These are phyloP conservation scores for Ambrosia hybrid DNA, from an alignment of 140 eudicot genomes.

Conservation along the genomic window DNA sequence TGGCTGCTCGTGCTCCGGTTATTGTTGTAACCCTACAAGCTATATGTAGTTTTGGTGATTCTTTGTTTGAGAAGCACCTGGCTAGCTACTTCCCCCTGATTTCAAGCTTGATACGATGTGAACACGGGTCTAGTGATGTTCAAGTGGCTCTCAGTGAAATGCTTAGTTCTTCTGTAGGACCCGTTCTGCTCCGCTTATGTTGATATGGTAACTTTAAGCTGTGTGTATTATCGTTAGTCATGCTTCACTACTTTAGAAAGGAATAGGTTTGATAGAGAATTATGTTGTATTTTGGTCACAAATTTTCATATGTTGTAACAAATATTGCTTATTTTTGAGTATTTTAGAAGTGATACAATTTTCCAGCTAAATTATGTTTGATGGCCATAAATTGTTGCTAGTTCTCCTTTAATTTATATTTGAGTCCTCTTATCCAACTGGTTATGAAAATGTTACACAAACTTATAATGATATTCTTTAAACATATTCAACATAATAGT, in stretches of 20 bases:
- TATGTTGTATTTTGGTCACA: slow-evolving; percentile 35
- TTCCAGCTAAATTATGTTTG: too few species aligned
- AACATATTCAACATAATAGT: too few species aligned
- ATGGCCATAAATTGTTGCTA: too few species aligned
- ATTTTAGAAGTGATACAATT: too few species aligned
- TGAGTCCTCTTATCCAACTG: too few species aligned
- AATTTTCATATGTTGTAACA: slow-evolving; percentile 26
- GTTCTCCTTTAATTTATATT: too few species aligned
- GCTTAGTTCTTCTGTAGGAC: slow-evolving; percentile 85
- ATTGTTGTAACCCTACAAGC: slow-evolving; percentile 79
- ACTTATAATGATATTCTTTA: too few species aligned
- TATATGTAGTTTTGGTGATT: slow-evolving; percentile 61
- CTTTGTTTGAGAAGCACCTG: slow-evolving; percentile 70
- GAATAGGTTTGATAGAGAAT: slow-evolving; percentile 35
- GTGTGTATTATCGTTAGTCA: slow-evolving; percentile 28
- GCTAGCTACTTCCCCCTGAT: slow-evolving; percentile 66
- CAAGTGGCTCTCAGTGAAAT: slow-evolving; percentile 82
- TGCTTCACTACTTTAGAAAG: slow-evolving; percentile 32
- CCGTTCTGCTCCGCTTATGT: slow-evolving; percentile 73
- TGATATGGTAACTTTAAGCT: slow-evolving; percentile 40
- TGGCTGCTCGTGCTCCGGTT: slow-evolving; percentile 88
- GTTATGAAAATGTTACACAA: too few species aligned
- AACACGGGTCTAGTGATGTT: slow-evolving; percentile 92
- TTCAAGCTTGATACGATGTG: slow-evolving; percentile 75
- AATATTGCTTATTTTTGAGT: slow-evolving; percentile 13